A percentile compares a stretch with the other conserved stretches of the same genome.
phyloP scores from a whole-genome alignment of 208 protist species.

The Trypanosoma scelopori region DNA sequence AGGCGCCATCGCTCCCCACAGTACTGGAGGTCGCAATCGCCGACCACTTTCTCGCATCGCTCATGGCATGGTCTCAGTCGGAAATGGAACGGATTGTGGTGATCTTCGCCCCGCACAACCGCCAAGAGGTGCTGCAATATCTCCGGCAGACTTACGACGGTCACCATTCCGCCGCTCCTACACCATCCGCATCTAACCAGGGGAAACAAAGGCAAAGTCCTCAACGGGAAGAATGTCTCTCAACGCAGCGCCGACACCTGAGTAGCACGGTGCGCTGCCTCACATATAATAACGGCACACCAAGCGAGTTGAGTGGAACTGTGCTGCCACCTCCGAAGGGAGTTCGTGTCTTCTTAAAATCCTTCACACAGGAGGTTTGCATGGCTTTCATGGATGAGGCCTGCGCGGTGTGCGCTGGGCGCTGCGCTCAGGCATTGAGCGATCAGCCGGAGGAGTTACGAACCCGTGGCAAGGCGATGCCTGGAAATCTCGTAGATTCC shows the following conservation, averaged over 20 bases:
- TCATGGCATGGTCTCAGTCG: slow-evolving; percentile 34
- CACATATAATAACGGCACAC: background rate
- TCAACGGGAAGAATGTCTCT: background rate
- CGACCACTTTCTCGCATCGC: slow-evolving; percentile 39
- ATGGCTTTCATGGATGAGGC: slow-evolving; percentile 55
- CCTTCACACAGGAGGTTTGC: slow-evolving; percentile 43
- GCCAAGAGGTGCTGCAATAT: slow-evolving; percentile 41
- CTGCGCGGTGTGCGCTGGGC: slow-evolving; percentile 31
- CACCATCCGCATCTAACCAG: background rate
- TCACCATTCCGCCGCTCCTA: slow-evolving; percentile 2
- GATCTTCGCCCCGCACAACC: slow-evolving; percentile 28
- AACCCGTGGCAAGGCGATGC: slow-evolving; percentile 29
- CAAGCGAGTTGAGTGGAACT: slow-evolving; percentile 2
- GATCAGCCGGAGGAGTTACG: slow-evolving; percentile 41
- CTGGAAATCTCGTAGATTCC: slow-evolving; percentile 37
- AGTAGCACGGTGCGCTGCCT: slow-evolving; percentile 9
- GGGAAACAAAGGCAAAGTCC: background rate
- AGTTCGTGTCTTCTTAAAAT: slow-evolving; percentile 30
- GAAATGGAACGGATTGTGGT: slow-evolving; percentile 52
- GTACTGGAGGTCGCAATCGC: slow-evolving; percentile 40
- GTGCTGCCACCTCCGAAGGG: background rate
- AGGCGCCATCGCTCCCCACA: slow-evolving; percentile 33
- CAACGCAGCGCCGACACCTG: slow-evolving; percentile 3
- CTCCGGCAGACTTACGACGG: slow-evolving; percentile 26
- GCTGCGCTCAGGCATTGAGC: slow-evolving; percentile 37